Evolutionary conservation across 768 basidiomycete species (phyloP).

Genomic region (Termitomyces bulborhizus): DNA sequence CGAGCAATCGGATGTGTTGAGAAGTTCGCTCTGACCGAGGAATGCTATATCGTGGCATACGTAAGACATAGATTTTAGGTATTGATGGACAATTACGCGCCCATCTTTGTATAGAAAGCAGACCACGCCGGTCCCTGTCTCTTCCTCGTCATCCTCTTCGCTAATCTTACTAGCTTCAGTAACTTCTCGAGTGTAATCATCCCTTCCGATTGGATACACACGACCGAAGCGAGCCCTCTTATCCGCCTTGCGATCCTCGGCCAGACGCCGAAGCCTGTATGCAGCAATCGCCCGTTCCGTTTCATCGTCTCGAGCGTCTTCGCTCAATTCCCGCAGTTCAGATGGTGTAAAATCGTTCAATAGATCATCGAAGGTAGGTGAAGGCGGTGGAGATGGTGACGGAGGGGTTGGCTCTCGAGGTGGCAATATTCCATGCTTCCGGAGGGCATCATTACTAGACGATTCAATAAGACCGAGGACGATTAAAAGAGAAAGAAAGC

Average conservation of each 20-base stretch:
- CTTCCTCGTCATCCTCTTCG: slow-evolving; percentile 58
- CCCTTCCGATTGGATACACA: slow-evolving; percentile 83
- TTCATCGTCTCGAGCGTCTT: slow-evolving; percentile 73
- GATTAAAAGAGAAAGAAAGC: slow-evolving; percentile 17
- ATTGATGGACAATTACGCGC: slow-evolving; percentile 38
- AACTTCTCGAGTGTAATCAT: slow-evolving; percentile 92
- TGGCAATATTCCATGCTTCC: slow-evolving; percentile 88
- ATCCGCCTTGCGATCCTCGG: slow-evolving; percentile 52
- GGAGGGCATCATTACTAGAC: slow-evolving; percentile 86
- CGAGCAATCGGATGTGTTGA: slow-evolving; percentile 63
- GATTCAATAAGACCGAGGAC: slow-evolving; percentile 1
- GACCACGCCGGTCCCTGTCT: slow-evolving; percentile 84
- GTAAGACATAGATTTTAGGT: background rate
- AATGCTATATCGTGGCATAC: slow-evolving; percentile 40
- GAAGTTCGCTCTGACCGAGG: slow-evolving; percentile 75
- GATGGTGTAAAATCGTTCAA: slow-evolving; percentile 56
- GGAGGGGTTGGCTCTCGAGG: slow-evolving; percentile 62
- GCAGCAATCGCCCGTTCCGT: slow-evolving; percentile 66
- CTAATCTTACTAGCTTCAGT: slow-evolving; percentile 82
- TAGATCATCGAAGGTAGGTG: slow-evolving; percentile 63
- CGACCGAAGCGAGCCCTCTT: slow-evolving; percentile 71
- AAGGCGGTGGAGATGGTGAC: slow-evolving; percentile 76
- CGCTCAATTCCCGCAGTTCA: slow-evolving; percentile 63
- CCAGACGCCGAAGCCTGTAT: slow-evolving; percentile 58
- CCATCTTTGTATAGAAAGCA: slow-evolving; percentile 95